Evolutionary conservation across 176 grass and related monocot species (phyloP), one percentile per base, ranked within the genome.

Genomic region (Otatea glauca): DNA sequence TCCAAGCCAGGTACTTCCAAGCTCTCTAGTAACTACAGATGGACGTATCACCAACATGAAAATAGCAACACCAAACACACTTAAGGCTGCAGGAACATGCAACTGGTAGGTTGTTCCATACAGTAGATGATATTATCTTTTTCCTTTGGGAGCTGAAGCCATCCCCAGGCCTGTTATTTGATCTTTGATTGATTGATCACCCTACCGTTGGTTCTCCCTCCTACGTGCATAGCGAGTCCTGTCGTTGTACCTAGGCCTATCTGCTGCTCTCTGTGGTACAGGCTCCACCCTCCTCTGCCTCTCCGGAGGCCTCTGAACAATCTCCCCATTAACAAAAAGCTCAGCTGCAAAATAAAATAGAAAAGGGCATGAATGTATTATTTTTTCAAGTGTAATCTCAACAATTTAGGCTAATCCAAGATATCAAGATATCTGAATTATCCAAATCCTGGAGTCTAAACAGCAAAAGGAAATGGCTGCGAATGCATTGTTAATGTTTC

Each of bases 231-330:
- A 95, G 32, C 97, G 89, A 23, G 93, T 93, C 59, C 93, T 85
- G 83, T 98, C 93, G 56, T 92, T 98, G 81, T 98, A 90, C 79
- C 96, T 82, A 42, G 96, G 91, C 82, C 93, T 93, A 21, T 95
- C 96, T 32, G 92, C 59, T 18, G 83, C 66, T 72, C 97, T 94
- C 39, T 99, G 93, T 11, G 90, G 92, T 35, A 92, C 89, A 47
- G 92, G 89, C n/a, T 99, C 96, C 13, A 99, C 92, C 70, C 91
- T 94, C 65, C 93, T 91, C 78, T 96, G 97, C 74, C 97, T 94
- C 78, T 99, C 96, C 1, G 91, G 97, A 16, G 91, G 23, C 78
- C 93, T 92, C 73, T 94, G 93, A 69, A 96, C 86, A 75, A 99
- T 94, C 86, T 96, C 91, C 51, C 96, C 97, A 55, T 99, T 94